Evolutionary conservation across 2,329 filamentous ascomycete genomes (phyloP), one percentile per base, ranked within the genome.

Genomic region (Fusarium luffae): DNA sequence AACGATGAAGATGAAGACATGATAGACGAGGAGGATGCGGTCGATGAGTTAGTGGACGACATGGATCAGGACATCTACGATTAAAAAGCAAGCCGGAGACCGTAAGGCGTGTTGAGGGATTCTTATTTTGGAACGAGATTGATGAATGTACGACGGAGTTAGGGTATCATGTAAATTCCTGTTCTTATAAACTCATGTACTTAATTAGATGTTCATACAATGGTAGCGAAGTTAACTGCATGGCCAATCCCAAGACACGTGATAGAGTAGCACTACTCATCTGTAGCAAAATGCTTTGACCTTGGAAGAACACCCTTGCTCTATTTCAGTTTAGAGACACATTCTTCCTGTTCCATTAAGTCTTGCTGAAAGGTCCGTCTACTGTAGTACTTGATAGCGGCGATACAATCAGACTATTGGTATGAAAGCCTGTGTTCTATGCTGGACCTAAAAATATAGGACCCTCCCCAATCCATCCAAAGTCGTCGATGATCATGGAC

Each of bases 21-120:
- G 89, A 82, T 90, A 52, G 91, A 94, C 63, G 83, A 86, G 34
- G 92, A 93, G 13, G 91, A 93, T 75, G 92, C 91, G 1, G 82
- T 92, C 19, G 90, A 92, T 14, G 93, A 97, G 75, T 77, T 90
- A 68, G 83, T 84, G 50, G 82, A 85, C 18, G 86, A 90, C 74
- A 89, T 88, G 85, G 88, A 90, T 49, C 85, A 89, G 75, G 88
- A 89, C 60, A 81, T 84, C 61, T 84, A 84, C 64, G 79, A 83
- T 66, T 83, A 78, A 77, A 63, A 23, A 18, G 41, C 14, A 40
- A 43, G 12, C 23, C 28, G 27, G 49, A 21, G 30, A 42, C 32
- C 34, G 47, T 41, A 47, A 51, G 43, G 30, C 52, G n/a, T 40
- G 62, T 23, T 54, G 41, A 42, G 60, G 47, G 52, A 66, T 44